Conservation (phyloP, 192 early-diverging fungal genomes). For the Jimgerdemannia lactiflua region DNA sequence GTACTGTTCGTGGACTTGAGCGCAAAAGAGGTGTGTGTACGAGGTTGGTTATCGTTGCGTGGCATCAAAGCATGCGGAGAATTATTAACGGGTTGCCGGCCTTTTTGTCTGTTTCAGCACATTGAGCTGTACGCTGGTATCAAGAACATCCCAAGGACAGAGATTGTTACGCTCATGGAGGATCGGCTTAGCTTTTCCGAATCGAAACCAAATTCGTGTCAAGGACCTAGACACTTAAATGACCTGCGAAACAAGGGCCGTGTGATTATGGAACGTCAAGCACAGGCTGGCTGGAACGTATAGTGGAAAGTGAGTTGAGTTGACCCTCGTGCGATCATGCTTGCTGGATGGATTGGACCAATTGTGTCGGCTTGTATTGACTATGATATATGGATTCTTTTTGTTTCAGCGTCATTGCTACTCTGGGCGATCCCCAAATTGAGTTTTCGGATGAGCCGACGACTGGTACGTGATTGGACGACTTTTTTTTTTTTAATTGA, state of each 20-base stretch:
- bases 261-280: slow-evolving; percentile 63
- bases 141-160: slow-evolving; percentile 57
- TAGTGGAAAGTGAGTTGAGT: slow-evolving; percentile 39
- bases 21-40: slow-evolving; percentile 42
- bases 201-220: too few relatives aligned
- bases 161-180: slow-evolving; percentile 19
- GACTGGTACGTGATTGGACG: slow-evolving; percentile 48
- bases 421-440: slow-evolving; percentile 70
- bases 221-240: too few relatives aligned
- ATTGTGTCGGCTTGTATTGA: too few relatives aligned
- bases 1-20: slow-evolving; percentile 76
- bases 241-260: slow-evolving; percentile 31
- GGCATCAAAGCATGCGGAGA: slow-evolving; percentile 41
- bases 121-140: slow-evolving; percentile 62
- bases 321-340: too few relatives aligned
- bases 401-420: slow-evolving; percentile 66
- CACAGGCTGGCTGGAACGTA: slow-evolving; percentile 62
- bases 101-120: too few relatives aligned
- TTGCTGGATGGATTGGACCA: too few relatives aligned
- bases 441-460: slow-evolving; percentile 70
- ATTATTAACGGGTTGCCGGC: too few relatives aligned
- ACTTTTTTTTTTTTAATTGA: too few relatives aligned
- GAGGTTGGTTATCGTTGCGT: too few relatives aligned
- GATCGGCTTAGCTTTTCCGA: too few relatives aligned
- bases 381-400: slow-evolving; percentile 63